Percentiles rank a stretch among this genome's conserved stretches.
Evolutionary conservation across 441 rosid genomes (phyloP).

Genomic region (Melastoma candidum): DNA sequence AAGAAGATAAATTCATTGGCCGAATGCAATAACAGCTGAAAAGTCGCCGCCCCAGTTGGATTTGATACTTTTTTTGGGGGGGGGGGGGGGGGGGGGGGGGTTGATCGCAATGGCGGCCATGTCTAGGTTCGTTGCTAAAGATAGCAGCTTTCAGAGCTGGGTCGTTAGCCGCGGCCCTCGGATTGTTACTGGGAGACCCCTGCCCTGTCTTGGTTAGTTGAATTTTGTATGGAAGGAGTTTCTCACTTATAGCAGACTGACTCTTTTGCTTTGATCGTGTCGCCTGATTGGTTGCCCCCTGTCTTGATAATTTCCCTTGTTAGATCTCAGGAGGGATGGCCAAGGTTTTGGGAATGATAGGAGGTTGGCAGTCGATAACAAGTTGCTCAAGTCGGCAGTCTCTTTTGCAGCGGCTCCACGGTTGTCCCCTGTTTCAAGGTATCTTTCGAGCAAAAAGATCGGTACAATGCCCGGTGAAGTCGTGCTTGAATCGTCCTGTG

Average conservation of each 20-base stretch:
- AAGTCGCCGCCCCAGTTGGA: neutral
- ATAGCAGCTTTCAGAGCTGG: conserved; percentile 26
- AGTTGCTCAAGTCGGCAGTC: conserved; percentile 21
- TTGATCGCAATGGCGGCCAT: conserved; percentile 47
- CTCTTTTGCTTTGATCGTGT: neutral
- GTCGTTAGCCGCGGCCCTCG: conserved; percentile 19
- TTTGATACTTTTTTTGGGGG: neutral
- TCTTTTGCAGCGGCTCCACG: conserved; percentile 25
- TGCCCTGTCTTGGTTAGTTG: conserved; percentile 42
- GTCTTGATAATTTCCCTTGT: conserved; percentile 1
- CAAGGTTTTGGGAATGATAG: conserved; percentile 25
- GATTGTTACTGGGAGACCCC: conserved; percentile 23
- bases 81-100: neutral
- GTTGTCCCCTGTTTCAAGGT: conserved; percentile 38
- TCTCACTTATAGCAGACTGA: conserved; percentile 9
- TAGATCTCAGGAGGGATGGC: conserved; percentile 35
- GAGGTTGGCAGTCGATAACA: conserved; percentile 27
- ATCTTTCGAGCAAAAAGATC: conserved; percentile 8
- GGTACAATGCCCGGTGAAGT: neutral
- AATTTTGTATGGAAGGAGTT: conserved; percentile 1
- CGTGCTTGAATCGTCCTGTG: neutral
- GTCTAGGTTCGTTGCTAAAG: conserved; percentile 43
- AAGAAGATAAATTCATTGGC: too few relatives aligned
- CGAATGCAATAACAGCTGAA: too few relatives aligned
- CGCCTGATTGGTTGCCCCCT: neutral